These are phyloP conservation scores for Ochetophila trinervis DNA, from an alignment of 306 rosid genomes.

Conservation along the genomic window DNA sequence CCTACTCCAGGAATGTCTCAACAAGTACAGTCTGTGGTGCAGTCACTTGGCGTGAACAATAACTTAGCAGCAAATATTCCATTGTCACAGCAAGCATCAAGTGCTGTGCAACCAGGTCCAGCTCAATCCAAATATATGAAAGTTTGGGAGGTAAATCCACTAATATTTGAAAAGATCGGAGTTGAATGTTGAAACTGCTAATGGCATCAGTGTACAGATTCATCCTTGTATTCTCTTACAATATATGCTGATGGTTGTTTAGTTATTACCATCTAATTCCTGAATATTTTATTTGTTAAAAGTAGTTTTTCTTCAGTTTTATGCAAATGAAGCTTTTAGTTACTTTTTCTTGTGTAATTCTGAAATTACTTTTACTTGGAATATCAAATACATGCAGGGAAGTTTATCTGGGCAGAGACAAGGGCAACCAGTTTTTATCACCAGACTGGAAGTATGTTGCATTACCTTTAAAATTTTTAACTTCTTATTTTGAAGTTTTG, in stretches of 20 bases:
- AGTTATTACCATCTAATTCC: not conserved
- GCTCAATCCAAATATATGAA: constrained; percentile 84
- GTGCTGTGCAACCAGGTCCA: constrained; percentile 61
- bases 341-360: constrained; percentile 20
- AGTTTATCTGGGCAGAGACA: constrained; percentile 93
- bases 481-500: not conserved
- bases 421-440: constrained; percentile 92
- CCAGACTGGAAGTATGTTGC: constrained; percentile 81
- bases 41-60: constrained; percentile 55
- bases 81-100: constrained; percentile 68
- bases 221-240: not conserved
- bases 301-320: not conserved
- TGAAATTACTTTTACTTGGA: constrained; percentile 25
- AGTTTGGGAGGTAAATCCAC: constrained; percentile 86
- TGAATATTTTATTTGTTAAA: no score
- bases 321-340: constrained; percentile 3
- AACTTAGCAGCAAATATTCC: constrained; percentile 62
- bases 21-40: constrained; percentile 74
- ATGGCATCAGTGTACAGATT: not conserved
- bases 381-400: constrained; percentile 63
- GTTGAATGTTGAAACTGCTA: constrained; percentile 10
- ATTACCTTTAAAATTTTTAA: constrained; percentile 7
- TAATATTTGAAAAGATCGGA: not conserved
- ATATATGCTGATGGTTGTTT: not conserved
- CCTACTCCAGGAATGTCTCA: constrained; percentile 98